Evolutionary conservation across 2,329 filamentous ascomycete species (phyloP), one percentile per base, ranked within the genome.

Genomic region (Stagonosporopsis chrysanthemi): DNA sequence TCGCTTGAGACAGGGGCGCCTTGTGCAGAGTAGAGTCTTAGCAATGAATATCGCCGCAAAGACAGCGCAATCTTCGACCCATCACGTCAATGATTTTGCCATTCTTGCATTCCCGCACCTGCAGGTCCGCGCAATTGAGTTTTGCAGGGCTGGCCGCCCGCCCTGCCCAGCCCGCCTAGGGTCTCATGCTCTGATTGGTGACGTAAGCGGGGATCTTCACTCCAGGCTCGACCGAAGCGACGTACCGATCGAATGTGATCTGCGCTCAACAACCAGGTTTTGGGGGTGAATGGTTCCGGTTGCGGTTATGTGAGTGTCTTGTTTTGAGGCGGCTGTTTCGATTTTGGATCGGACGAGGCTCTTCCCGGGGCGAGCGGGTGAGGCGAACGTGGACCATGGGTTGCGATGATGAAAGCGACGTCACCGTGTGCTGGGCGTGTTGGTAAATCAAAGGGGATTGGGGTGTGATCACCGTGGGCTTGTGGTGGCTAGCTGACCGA

Each of bases 111-210:
- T 12, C 29, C 29, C 3, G n/a, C 31, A 14, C 14, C 31, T 33
- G 31, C 15, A 33, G 31, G 14, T 33, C 31, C 31, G n/a, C 14
- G 15, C 31, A n/a, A n/a, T 33, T 15, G 31, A 33, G 31, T 33
- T 33, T 33, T 14, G 14, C 31, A 33, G 31, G 31, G 31, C 31
- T 33, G 31, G 15, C 15, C 31, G 31, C 31, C 14, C 31, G 31
- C 12, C 15, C 14, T 14, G 31, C 31, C 15, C 31, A 9, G 28
- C 28, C 28, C 8, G 3, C 1, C 7, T 9, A 33, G 45, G 40
- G 40, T 55, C 26, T 55, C 31, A 50, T 56, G 40, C 33, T 55
- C 26, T 55, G 39, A 50, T 56, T 36, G 46, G 52, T 50, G 46
- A 50, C 52, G 46, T 50, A 50, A 39, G 52, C 46, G 46, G 46